phyloP scores from a whole-genome alignment of 140 eudicot species.

The Eryngium alpinum region DNA sequence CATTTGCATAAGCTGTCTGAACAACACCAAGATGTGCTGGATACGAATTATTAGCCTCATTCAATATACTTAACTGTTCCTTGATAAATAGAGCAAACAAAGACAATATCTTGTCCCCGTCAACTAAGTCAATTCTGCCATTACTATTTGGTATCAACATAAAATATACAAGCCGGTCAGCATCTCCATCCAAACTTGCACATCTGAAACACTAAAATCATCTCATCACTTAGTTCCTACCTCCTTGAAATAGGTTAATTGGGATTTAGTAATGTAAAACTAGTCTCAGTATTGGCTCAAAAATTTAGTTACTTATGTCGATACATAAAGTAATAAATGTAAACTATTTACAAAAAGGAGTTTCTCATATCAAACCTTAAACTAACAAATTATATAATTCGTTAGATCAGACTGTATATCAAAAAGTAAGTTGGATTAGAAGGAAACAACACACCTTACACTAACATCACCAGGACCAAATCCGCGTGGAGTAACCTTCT shows the following conservation, averaged over 20 bases:
- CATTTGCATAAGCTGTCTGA: slow-evolving; percentile 92
- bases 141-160: slow-evolving; percentile 22
- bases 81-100: slow-evolving; percentile 71
- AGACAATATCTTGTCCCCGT: slow-evolving; percentile 57
- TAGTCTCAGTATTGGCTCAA: not conserved
- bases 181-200: slow-evolving; percentile 70
- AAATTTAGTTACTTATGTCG: not conserved
- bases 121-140: slow-evolving; percentile 41
- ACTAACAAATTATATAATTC: too few relatives aligned
- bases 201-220: slow-evolving; percentile 47
- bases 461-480: slow-evolving; percentile 75
- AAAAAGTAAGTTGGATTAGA: not conserved
- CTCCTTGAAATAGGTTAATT: not conserved
- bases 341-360: not conserved
- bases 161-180: slow-evolving; percentile 57
- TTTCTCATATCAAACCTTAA: not conserved
- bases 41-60: slow-evolving; percentile 23
- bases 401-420: not conserved
- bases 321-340: not conserved
- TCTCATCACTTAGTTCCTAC: slow-evolving; percentile 17
- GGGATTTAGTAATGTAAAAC: not conserved
- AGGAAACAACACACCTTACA: slow-evolving; percentile 41
- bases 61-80: slow-evolving; percentile 53
- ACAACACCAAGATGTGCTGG: slow-evolving; percentile 65
- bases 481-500: slow-evolving; percentile 66